A percentile compares a stretch with the other conserved stretches of the same genome.
These are phyloP conservation scores for Pseudocercospora cruenta DNA, from an alignment of 2,329 filamentous ascomycete genomes.

Conservation along the genomic window DNA sequence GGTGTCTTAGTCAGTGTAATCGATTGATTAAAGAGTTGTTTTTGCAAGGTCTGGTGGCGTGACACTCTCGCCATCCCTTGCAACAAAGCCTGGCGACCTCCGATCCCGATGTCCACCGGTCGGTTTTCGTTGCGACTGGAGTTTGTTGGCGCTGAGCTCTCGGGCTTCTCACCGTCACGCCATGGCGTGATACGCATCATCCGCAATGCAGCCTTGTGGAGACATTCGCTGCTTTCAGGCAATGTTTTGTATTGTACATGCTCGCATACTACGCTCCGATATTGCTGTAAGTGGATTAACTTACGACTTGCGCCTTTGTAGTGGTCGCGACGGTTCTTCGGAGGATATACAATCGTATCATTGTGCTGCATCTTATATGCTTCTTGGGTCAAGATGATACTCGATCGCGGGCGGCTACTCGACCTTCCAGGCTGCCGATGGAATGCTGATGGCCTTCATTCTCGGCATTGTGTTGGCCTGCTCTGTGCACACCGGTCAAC, in stretches of 20 bases:
- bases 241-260: background rate
- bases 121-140: slow-evolving; percentile 7
- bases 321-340: background rate
- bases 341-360: background rate
- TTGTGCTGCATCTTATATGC: background rate
- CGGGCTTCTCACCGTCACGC: slow-evolving; percentile 5
- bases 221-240: background rate
- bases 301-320: background rate
- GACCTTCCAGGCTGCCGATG: background rate
- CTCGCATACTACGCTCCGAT: background rate
- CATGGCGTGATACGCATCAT: slow-evolving; percentile 2
- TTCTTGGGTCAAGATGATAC: too few relatives aligned
- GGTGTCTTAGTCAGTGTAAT: slow-evolving; percentile 12
- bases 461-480: background rate
- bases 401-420: background rate
- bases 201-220: slow-evolving; percentile 1
- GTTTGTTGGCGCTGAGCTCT: background rate
- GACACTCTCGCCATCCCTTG: slow-evolving; percentile 6
- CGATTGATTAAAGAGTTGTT: slow-evolving; percentile 14
- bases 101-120: slow-evolving; percentile 6
- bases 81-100: slow-evolving; percentile 9
- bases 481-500: background rate
- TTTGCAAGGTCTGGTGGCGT: slow-evolving; percentile 21
- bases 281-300: background rate
- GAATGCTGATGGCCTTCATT: background rate